phyloP scores from a whole-genome alignment of 2,329 filamentous ascomycete species.

The Microascus cirrosus region DNA sequence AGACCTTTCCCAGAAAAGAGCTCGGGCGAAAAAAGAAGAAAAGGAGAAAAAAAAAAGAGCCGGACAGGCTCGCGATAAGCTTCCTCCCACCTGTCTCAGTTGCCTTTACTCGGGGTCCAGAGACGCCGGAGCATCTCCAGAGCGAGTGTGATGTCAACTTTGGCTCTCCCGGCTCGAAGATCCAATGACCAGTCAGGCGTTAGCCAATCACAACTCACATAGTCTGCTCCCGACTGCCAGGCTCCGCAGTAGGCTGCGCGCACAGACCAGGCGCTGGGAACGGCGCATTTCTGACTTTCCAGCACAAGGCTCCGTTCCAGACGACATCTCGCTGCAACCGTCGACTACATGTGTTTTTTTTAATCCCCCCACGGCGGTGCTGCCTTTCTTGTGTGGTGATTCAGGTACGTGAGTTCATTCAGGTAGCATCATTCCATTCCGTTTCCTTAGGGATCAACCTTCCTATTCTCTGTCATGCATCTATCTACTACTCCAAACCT shows the following conservation, averaged over 20 bases:
- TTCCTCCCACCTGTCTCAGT: too few species aligned
- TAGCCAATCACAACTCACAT: too few species aligned
- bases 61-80: neutral
- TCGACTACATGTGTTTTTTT: neutral
- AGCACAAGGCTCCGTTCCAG: neutral
- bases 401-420: neutral
- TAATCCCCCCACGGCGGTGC: neutral
- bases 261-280: neutral
- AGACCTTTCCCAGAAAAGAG: too few species aligned
- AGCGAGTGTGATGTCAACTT: neutral
- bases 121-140: too few species aligned
- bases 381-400: neutral
- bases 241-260: neutral
- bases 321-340: neutral
- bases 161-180: neutral
- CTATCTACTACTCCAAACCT: too few species aligned
- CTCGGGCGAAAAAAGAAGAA: neutral
- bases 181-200: neutral
- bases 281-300: neutral
- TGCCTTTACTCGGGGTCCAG: too few species aligned
- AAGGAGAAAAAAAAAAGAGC: neutral
- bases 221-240: too few species aligned
- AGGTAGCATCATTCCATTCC: neutral
- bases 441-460: neutral
- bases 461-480: neutral